Percentiles rank a stretch among this genome's conserved stretches.
phyloP scores from a whole-genome alignment of 2,329 filamentous ascomycete species.

The Aspergillus sojae region DNA sequence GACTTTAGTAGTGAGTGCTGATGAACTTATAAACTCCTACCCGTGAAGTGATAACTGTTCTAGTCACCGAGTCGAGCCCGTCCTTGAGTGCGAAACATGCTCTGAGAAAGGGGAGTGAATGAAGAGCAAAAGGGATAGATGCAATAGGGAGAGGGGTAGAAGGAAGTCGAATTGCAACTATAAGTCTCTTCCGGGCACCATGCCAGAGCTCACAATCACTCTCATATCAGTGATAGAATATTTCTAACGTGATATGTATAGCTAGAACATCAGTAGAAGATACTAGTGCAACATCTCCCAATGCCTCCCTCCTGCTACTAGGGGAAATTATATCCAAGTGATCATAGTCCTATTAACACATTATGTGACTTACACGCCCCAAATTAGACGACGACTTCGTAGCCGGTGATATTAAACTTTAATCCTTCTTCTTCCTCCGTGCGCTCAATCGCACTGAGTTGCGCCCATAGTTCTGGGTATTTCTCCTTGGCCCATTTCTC shows the following conservation, averaged over 20 bases:
- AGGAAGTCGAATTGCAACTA: too few relatives aligned
- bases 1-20: neutral
- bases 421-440: conserved; percentile 37
- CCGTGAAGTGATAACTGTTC: too few relatives aligned
- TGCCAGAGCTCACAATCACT: too few relatives aligned
- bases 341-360: neutral
- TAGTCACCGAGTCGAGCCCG: too few relatives aligned
- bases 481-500: conserved; percentile 72
- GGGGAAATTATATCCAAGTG: neutral
- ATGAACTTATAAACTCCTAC: neutral
- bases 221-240: too few relatives aligned
- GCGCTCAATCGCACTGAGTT: conserved; percentile 55
- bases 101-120: too few relatives aligned
- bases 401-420: conserved; percentile 30
- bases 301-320: neutral
- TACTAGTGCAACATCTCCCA: neutral
- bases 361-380: neutral
- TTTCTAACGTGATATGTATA: neutral
- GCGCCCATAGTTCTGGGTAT: conserved; percentile 70
- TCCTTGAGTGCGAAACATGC: too few relatives aligned
- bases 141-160: too few relatives aligned
- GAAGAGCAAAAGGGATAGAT: too few relatives aligned
- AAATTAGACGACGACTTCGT: conserved; percentile 12
- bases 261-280: neutral
- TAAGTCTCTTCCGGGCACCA: too few relatives aligned